Conservation (phyloP, 2,329 filamentous ascomycete species). For the Fonsecaea pedrosoi region DNA sequence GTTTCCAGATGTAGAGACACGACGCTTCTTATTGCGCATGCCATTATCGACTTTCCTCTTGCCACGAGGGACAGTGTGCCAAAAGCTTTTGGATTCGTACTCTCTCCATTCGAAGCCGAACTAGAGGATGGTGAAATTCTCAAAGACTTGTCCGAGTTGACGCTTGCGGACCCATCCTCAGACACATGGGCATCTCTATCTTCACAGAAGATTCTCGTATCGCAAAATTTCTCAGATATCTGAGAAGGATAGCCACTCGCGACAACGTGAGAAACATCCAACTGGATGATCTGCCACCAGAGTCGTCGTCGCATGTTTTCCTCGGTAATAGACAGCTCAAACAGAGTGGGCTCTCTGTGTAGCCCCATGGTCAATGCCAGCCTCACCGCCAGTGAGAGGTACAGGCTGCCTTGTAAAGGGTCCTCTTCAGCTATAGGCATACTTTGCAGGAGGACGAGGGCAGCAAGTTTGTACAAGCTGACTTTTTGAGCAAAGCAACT, state of each 20-base stretch:
- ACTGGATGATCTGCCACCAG: constrained; percentile 52
- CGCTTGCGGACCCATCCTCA: constrained; percentile 48
- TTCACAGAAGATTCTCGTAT: constrained; percentile 55
- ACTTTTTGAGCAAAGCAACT: constrained; percentile 55
- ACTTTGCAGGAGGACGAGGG: constrained; percentile 56
- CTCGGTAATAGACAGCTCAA: constrained; percentile 56
- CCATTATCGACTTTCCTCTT: constrained; percentile 54
- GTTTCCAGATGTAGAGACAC: constrained; percentile 55
- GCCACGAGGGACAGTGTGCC: constrained; percentile 53
- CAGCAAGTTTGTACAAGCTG: constrained; percentile 53
- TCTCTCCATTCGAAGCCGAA: constrained; percentile 46
- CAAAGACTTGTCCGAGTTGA: constrained; percentile 39
- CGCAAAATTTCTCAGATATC: constrained; percentile 57
- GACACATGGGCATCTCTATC: constrained; percentile 55
- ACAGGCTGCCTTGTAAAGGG: constrained; percentile 56
- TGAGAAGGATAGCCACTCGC: constrained; percentile 57
- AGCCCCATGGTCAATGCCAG: constrained; percentile 47
- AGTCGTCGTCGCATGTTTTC: constrained; percentile 48
- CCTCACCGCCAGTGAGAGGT: constrained; percentile 54
- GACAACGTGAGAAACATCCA: constrained; percentile 63
- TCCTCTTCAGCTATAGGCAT: constrained; percentile 57
- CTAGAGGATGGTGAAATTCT: constrained; percentile 9
- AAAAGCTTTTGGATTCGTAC: constrained; percentile 51
- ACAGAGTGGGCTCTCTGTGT: constrained; percentile 56
- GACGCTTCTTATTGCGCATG: constrained; percentile 51